Conservation (phyloP, 495 filamentous ascomycete genomes). For the Xylaria intraflava region DNA sequence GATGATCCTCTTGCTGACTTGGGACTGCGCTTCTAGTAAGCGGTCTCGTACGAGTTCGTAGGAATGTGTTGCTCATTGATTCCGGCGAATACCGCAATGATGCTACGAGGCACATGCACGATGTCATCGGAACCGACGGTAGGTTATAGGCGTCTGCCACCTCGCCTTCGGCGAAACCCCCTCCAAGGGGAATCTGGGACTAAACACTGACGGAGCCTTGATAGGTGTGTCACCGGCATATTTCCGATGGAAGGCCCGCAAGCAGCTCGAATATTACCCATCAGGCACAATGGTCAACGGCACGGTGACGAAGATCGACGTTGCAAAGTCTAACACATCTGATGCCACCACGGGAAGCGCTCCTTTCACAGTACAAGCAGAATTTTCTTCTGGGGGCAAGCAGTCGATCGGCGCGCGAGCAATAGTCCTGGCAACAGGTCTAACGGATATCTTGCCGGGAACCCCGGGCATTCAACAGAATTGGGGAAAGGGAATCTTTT, state of each 20-base stretch:
- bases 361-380: conserved; percentile 37
- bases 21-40: conserved; percentile 28
- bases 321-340: background rate
- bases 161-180: no score
- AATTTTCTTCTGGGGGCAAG: conserved; percentile 19
- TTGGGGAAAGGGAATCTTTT: conserved; percentile 54
- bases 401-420: conserved; percentile 41
- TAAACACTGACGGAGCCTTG: background rate
- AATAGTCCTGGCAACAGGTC: conserved; percentile 50
- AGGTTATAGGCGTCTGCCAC: background rate
- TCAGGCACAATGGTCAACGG: conserved; percentile 44
- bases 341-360: conserved; percentile 29
- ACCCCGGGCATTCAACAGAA: conserved; percentile 45
- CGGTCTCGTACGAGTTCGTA: conserved; percentile 48
- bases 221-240: conserved; percentile 45
- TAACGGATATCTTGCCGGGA: conserved; percentile 46
- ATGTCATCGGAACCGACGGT: conserved; percentile 55
- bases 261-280: conserved; percentile 44
- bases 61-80: conserved; percentile 49
- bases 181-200: background rate
- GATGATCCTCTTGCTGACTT: background rate
- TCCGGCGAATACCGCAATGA: conserved; percentile 50
- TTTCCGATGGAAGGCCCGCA: conserved; percentile 46
- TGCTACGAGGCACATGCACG: conserved; percentile 51
- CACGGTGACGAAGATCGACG: conserved; percentile 41